Percentiles rank a stretch among this genome's conserved stretches.
Conservation (phyloP, 352 stramenopile species). For the Blastocystis hominis region DNA sequence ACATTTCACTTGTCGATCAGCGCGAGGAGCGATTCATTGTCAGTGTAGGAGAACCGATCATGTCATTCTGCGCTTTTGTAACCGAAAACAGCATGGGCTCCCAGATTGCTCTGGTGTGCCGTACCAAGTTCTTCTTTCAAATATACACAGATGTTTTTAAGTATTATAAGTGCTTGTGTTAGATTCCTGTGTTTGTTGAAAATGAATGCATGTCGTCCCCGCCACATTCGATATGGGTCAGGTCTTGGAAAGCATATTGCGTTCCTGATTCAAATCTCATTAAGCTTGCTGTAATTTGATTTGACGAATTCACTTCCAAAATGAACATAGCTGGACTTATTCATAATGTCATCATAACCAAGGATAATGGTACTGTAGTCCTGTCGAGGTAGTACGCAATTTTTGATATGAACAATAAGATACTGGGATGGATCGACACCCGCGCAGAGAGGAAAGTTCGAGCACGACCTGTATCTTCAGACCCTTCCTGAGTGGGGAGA, state of each 20-base stretch:
- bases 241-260: not conserved
- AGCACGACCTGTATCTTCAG: slow-evolving; percentile 54
- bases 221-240: not conserved
- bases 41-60: not conserved
- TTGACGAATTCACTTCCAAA: not conserved
- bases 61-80: not conserved
- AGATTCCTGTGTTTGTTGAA: not conserved
- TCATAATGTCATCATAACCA: slow-evolving; percentile 50
- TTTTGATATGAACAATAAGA: not conserved
- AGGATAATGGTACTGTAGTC: slow-evolving; percentile 41
- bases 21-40: not conserved
- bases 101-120: slow-evolving; percentile 9
- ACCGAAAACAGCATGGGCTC: not conserved
- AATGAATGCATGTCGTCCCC: not conserved
- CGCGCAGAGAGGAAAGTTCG: slow-evolving; percentile 27
- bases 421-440: slow-evolving; percentile 53
- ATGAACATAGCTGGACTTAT: slow-evolving; percentile 44
- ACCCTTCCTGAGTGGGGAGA: slow-evolving; percentile 16
- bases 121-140: not conserved
- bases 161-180: not conserved
- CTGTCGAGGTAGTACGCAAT: not conserved
- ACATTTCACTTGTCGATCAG: not conserved
- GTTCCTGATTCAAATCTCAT: not conserved
- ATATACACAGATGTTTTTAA: slow-evolving; percentile 33
- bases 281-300: not conserved